phyloP scores from a whole-genome alignment of 1,139 yeast genomes.

The Kurtzmaniella quercitrusa region DNA sequence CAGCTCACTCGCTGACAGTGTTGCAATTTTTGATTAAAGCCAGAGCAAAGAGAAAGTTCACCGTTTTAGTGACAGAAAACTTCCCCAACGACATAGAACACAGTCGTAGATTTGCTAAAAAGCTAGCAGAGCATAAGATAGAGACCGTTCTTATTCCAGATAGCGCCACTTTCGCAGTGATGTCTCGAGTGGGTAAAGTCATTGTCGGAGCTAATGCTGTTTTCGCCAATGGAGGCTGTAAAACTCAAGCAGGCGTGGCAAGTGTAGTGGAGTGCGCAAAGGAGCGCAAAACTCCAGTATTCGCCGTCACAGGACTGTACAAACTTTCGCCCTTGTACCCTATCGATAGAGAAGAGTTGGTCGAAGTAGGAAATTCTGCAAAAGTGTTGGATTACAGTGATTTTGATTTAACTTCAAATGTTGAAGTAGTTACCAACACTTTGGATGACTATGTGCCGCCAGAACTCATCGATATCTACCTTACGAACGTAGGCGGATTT shows the following conservation, averaged over 20 bases:
- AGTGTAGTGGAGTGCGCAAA: slow-evolving; percentile 95
- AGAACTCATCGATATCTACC: slow-evolving; percentile 88
- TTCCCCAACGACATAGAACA: slow-evolving; percentile 79
- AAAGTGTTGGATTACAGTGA: slow-evolving; percentile 73
- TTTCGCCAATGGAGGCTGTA: slow-evolving; percentile 93
- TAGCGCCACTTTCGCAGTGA: slow-evolving; percentile 86
- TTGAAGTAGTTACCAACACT: slow-evolving; percentile 85
- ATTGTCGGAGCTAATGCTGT: slow-evolving; percentile 89
- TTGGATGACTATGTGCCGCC: slow-evolving; percentile 89
- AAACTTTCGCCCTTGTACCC: slow-evolving; percentile 94
- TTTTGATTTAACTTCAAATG: slow-evolving; percentile 58
- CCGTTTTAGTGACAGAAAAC: slow-evolving; percentile 88
- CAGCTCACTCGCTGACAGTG: slow-evolving; percentile 89
- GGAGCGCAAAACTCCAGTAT: slow-evolving; percentile 91
- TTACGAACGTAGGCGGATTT: slow-evolving; percentile 93
- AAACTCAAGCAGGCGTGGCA: slow-evolving; percentile 87
- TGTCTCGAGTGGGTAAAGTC: slow-evolving; percentile 97
- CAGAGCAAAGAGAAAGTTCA: slow-evolving; percentile 82
- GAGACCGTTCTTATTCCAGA: slow-evolving; percentile 93
- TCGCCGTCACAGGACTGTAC: slow-evolving; percentile 91
- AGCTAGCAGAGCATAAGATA: slow-evolving; percentile 78
- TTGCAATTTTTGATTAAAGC: slow-evolving; percentile 84
- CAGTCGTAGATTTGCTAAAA: slow-evolving; percentile 78
- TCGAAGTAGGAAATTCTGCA: slow-evolving; percentile 93
- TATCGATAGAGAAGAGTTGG: slow-evolving; percentile 79